Evolutionary conservation across 164 flowering plant species (phyloP).

Genomic region (Tinospora cordifolia): DNA sequence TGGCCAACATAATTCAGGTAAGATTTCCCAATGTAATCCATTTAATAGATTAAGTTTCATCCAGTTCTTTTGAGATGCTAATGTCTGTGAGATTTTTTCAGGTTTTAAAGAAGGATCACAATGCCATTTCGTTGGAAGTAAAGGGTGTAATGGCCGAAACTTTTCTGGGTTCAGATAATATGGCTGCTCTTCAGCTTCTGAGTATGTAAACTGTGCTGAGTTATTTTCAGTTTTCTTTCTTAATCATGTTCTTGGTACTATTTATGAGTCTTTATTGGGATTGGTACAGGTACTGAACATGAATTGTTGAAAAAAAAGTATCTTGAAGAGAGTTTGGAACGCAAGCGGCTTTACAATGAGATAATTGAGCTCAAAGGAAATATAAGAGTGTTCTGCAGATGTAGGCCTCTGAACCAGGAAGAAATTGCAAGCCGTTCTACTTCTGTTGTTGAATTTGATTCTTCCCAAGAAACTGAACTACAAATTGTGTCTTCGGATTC

Average conservation of each 20-base stretch:
- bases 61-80: neutral
- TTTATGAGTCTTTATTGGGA: slow-evolving; percentile 6
- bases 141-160: slow-evolving; percentile 31
- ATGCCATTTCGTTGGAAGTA: slow-evolving; percentile 37
- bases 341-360: slow-evolving; percentile 80
- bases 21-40: too few species aligned
- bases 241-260: neutral
- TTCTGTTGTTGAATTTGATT: slow-evolving; percentile 55
- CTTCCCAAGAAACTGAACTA: slow-evolving; percentile 56
- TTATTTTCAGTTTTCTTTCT: neutral
- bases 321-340: slow-evolving; percentile 45
- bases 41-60: neutral
- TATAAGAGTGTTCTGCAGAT: slow-evolving; percentile 86
- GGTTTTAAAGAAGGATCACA: slow-evolving; percentile 49
- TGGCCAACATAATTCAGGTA: slow-evolving; percentile 46
- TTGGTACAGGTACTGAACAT: slow-evolving; percentile 36
- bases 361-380: slow-evolving; percentile 84
- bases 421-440: slow-evolving; percentile 47
- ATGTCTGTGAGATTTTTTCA: slow-evolving; percentile 15
- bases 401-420: slow-evolving; percentile 60
- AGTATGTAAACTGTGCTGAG: slow-evolving; percentile 28
- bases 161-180: slow-evolving; percentile 38
- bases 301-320: slow-evolving; percentile 51
- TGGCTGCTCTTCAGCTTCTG: slow-evolving; percentile 35
- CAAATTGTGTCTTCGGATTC: slow-evolving; percentile 54